phyloP scores from a whole-genome alignment of 495 filamentous ascomycete species.

The Delitschia confertaspora region DNA sequence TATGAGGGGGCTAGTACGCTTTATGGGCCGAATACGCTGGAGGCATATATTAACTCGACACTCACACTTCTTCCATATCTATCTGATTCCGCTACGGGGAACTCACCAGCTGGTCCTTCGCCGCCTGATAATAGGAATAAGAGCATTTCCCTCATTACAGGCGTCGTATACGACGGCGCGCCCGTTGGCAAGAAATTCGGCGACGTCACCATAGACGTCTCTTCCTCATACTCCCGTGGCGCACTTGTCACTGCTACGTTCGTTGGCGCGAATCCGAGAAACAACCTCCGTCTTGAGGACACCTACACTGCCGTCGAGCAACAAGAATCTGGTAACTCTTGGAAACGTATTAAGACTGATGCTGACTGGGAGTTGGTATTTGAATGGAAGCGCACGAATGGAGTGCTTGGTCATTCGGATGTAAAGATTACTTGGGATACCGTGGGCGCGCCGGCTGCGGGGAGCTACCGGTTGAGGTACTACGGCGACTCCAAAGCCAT shows the following conservation, averaged over 20 bases:
- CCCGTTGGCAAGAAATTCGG: conserved; percentile 68
- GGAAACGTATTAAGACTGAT: conserved; percentile 63
- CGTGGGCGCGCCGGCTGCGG: conserved; percentile 32
- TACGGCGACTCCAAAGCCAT: conserved; percentile 70
- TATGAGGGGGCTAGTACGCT: conserved; percentile 95
- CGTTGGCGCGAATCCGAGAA: conserved; percentile 83
- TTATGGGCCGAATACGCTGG: conserved; percentile 84
- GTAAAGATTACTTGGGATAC: conserved; percentile 73
- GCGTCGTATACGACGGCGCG: conserved; percentile 66
- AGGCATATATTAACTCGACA: conserved; percentile 83
- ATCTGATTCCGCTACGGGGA: conserved; percentile 33
- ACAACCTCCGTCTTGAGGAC: conserved; percentile 68
- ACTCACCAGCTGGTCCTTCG: conserved; percentile 45
- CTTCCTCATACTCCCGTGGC: conserved; percentile 47
- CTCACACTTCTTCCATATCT: conserved; percentile 65
- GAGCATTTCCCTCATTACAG: conserved; percentile 71
- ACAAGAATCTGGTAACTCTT: conserved; percentile 42
- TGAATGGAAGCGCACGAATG: conserved; percentile 67
- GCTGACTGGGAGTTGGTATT: conserved; percentile 74
- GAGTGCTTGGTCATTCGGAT: conserved; percentile 65
- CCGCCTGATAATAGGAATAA: conserved; percentile 78
- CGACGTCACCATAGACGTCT: conserved; percentile 55
- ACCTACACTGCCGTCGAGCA: conserved; percentile 77
- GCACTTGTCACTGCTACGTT: conserved; percentile 57
- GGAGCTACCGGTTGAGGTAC: conserved; percentile 74